Base-by-base conservation (phyloP, 306 rosid genomes). In the Betula pendula region DNA sequence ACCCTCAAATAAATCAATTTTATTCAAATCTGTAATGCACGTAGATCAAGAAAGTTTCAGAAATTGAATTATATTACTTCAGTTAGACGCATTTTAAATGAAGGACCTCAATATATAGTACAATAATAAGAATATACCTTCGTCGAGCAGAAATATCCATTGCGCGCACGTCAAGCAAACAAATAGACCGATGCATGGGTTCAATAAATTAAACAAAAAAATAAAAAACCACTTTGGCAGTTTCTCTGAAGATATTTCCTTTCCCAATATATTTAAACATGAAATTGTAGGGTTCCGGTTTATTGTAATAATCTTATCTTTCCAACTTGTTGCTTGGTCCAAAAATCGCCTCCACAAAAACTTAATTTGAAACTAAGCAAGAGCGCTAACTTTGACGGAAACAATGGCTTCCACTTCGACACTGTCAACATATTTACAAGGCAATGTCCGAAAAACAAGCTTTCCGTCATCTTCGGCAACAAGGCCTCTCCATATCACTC, bases 351-450 rank as follows among this genome's bases (percentile, higher is more conserved):
- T 65, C 44, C 73, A 8, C 49, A 31, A 72, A 48, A 63, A 20
- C 77, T 11, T n/a, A n/a, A n/a, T n/a, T 90, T 82, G 79, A 78
- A 81, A 78, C 86, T 50, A 60, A 72, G 51, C 82, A 63, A 83
- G 76, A 85, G 88, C 86, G 84, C 86, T 85, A 88, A 81, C 67
- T 48, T 49, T 76, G 38, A 38, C 53, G 56, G 19, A 67, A 63
- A 56, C 73, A 79, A 89, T 91, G 90, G 86, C 89, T 75, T 77
- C 92, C 35, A 53, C 86, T 80, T 78, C 84, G 68, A 65, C 81
- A 51, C 72, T 84, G 71, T 81, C 89, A 70, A 73, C 83, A 53
- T 75, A 77, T 69, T 58, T 82, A 59, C 87, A 70, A 63, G 74
- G 56, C 31, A 75, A 74, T 47, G 47, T 53, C 40, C 81, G 51